Evolutionary conservation across 495 filamentous ascomycete genomes (phyloP).

Genomic region (Filosporella fistucella): DNA sequence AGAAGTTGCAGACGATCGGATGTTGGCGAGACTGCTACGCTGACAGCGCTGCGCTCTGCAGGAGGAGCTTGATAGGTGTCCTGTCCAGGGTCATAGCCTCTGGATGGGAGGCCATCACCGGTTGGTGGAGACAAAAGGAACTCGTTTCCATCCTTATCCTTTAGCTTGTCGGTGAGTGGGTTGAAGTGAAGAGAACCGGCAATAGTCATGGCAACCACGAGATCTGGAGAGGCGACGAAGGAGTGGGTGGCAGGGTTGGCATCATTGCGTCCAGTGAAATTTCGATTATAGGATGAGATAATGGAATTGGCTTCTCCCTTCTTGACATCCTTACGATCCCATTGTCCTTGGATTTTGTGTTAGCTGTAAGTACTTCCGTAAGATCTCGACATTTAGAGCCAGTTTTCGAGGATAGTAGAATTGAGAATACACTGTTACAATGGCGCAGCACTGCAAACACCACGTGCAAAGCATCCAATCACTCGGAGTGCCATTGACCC

Average conservation of each 20-base stretch:
- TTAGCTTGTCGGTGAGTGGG: slow-evolving; percentile 88
- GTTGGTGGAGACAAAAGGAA: slow-evolving; percentile 78
- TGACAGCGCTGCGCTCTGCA: slow-evolving; percentile 63
- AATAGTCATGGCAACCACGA: slow-evolving; percentile 88
- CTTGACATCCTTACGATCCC: slow-evolving; percentile 91
- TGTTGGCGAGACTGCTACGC: slow-evolving; percentile 78
- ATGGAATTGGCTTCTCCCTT: slow-evolving; percentile 98
- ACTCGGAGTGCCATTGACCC: too few relatives aligned
- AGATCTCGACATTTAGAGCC: too few relatives aligned
- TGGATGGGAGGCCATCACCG: slow-evolving; percentile 74
- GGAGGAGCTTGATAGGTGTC: slow-evolving; percentile 98
- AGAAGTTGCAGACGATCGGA: slow-evolving; percentile 95
- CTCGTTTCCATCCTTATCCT: slow-evolving; percentile 96
- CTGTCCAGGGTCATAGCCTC: slow-evolving; percentile 87
- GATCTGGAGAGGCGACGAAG: slow-evolving; percentile 97
- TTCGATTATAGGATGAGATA: slow-evolving; percentile 95
- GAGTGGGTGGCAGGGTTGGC: slow-evolving; percentile 98
- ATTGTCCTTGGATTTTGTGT: too few relatives aligned
- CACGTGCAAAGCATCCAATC: too few relatives aligned
- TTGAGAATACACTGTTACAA: too few relatives aligned
- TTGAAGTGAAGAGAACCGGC: slow-evolving; percentile 95
- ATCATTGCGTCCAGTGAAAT: slow-evolving; percentile 99
- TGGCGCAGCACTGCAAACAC: too few relatives aligned
- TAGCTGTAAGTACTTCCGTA: too few relatives aligned
- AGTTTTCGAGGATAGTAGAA: too few relatives aligned